Evolutionary conservation across 306 rosid species (phyloP).

Genomic region (Lablab purpureus): DNA sequence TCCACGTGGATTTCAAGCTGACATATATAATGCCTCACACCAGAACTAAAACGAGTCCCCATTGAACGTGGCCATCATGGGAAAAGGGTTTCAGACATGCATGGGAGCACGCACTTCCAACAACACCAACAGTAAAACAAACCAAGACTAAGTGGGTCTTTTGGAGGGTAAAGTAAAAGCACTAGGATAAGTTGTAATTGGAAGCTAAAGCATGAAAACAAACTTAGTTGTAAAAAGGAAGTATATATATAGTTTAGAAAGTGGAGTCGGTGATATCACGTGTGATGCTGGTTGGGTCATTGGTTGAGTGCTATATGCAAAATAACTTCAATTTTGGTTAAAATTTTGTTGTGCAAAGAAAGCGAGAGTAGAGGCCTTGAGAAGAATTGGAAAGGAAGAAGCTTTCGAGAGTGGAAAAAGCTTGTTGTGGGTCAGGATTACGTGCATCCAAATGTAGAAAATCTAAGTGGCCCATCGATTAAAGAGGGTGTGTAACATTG

Average conservation of each 20-base stretch:
- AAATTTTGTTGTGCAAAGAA: slow-evolving; percentile 28
- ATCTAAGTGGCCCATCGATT: slow-evolving; percentile 47
- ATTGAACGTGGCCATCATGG: slow-evolving; percentile 30
- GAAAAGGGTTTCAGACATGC: slow-evolving; percentile 5
- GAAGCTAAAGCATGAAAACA: neutral
- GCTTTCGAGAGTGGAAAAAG: slow-evolving; percentile 42
- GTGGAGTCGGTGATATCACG: neutral
- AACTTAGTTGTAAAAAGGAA: neutral
- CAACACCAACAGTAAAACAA: slow-evolving; percentile 22
- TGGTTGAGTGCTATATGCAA: neutral
- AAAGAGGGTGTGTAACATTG: slow-evolving; percentile 25
- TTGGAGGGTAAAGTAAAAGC: neutral
- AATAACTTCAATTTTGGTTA: slow-evolving; percentile 18
- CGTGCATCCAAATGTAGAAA: slow-evolving; percentile 41
- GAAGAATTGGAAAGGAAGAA: slow-evolving; percentile 24
- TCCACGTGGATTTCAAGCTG: slow-evolving; percentile 54
- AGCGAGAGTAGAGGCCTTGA: slow-evolving; percentile 17
- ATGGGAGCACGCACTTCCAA: neutral
- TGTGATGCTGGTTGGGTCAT: neutral
- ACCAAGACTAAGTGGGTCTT: neutral
- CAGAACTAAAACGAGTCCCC: slow-evolving; percentile 26
- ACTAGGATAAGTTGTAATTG: neutral
- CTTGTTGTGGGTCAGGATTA: slow-evolving; percentile 32
- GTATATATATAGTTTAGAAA: neutral
- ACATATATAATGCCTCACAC: slow-evolving; percentile 18